Conservation (phyloP, 2,329 filamentous ascomycete species). For the Colletotrichum tanaceti region DNA sequence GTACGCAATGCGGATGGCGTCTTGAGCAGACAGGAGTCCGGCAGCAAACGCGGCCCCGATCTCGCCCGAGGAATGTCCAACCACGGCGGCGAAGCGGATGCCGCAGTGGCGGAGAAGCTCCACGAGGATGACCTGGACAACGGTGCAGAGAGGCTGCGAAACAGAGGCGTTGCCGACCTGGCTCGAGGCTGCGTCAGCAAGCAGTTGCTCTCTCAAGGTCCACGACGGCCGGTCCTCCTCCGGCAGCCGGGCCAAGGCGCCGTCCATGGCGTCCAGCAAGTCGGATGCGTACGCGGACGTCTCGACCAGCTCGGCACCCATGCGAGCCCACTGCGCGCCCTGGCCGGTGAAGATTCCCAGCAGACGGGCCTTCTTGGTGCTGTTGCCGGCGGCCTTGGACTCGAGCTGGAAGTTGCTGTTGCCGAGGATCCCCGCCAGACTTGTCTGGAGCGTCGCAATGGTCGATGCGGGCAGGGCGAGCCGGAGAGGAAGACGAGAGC, state of each 20-base stretch:
- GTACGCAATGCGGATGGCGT: no score
- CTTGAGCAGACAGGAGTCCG: no score
- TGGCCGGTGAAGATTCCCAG: slow-evolving; percentile 50
- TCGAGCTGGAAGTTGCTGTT: slow-evolving; percentile 9
- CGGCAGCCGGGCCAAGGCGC: slow-evolving; percentile 40
- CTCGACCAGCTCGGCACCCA: slow-evolving; percentile 44
- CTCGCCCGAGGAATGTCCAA: slow-evolving; percentile 64
- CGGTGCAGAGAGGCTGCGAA: slow-evolving; percentile 50
- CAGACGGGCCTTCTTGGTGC: slow-evolving; percentile 13
- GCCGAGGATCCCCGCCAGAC: slow-evolving; percentile 4
- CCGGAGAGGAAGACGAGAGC: slow-evolving; percentile 3
- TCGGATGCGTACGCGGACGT: slow-evolving; percentile 24
- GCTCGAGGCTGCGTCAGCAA: slow-evolving; percentile 37
- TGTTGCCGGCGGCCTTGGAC: slow-evolving; percentile 1
- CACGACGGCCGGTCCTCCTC: slow-evolving; percentile 44
- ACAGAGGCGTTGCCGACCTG: slow-evolving; percentile 42
- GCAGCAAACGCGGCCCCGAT: slow-evolving; percentile 63
- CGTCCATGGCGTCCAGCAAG: slow-evolving; percentile 43
- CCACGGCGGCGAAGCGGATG: slow-evolving; percentile 51
- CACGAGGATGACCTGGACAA: slow-evolving; percentile 46
- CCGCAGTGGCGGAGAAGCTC: slow-evolving; percentile 47
- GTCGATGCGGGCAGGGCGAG: slow-evolving; percentile 1
- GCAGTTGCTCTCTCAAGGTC: slow-evolving; percentile 45
- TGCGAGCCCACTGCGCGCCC: slow-evolving; percentile 48
- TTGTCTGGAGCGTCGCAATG: background rate